Base-by-base conservation (phyloP, 2,329 filamentous ascomycete species). In the Claviceps sp. region DNA sequence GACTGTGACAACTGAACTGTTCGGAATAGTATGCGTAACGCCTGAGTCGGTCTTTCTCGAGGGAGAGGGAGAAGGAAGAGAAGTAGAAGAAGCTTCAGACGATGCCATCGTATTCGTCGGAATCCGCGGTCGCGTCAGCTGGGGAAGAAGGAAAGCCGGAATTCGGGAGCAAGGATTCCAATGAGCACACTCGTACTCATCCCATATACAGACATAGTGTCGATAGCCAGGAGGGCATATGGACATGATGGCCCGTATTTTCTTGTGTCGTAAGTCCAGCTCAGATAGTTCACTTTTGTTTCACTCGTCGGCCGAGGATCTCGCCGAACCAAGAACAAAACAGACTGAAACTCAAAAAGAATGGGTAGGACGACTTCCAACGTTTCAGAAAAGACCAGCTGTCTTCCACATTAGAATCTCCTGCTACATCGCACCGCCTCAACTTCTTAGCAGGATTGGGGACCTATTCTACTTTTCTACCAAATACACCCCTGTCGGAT, bases 181-280 rank as follows among this genome's bases (percentile, higher is more conserved):
- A 13, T 30, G 63, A 59, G 59, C 75, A 78, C 76, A 78, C 20
- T 72, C 74, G 2, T 49, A 75, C 36, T 56, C 55, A 56, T 62
- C 69, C 47, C 49, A 42, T 14, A 47, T 53, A 56, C 73, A 77
- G 26, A 54, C 48, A 56, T 71, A 75, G 55, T 63, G 73, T 34
- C 49, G 37, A 18, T 56, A 57, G 52, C 62, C 65, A 7, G 52
- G 4, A 5, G 61, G 54, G 47, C 72, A 73, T 47, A 30, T 7
- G 30, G 22, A 9, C 50, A 50, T 45, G 14, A 18, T 38, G 48
- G 24, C 14, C 20, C 8, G n/a, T 26, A 16, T 30, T 22, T 14
- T 37, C 4, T 47, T 37, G 45, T 30, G 9, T 36, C 7, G 44
- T 46, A 8, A 46, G 11, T 9, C 44, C n/a, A 34, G 13, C 11